Base-by-base conservation (phyloP, 73 alveolate genomes). In the Paraurostyla sp. region DNA sequence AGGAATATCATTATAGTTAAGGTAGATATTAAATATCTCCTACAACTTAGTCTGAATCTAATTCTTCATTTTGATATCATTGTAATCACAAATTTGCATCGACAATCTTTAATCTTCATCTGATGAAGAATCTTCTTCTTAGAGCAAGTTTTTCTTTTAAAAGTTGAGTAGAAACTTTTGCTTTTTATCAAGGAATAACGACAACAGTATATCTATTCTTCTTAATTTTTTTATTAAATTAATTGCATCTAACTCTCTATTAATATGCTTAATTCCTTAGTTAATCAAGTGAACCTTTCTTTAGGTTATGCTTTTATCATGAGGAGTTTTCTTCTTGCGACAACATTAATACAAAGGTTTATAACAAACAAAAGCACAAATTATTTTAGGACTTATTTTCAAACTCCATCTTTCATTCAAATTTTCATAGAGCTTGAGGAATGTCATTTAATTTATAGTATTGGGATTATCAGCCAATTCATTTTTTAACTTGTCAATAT, bases 101-200 rank as follows among this genome's bases (percentile, higher is more conserved):
- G n/a, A n/a, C n/a, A n/a, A 15, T 13, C 22, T n/a, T n/a, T 11
- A 15, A 32, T 54, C 76, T 4, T 59, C 76, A 3, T n/a, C 43
- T 7, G 76, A 59, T 2, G 76, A 59, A 20, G 76, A 59, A 30
- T 59, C 76, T 27, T 59, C 11, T 25, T 59, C 76, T 30, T 59
- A 23, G 7, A 59, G 3, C 43, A 59, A 7, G 49, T 59, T 6
- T 30, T 59, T 59, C 23, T 59, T 59, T 49, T 59, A 59, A 49
- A 25, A 59, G 23, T 59, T 27, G 6, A 59, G 76, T 25, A 59
- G 22, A 30, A 25, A 59, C 2, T 43, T 27, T 59, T 59, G 76
- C 22, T 59, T 15, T 25, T 59, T 30, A 20, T 13, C 4, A 2
- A 59, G 22, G 11, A 23, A 25, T 25, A 59, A 30, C 18, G 43